These are phyloP conservation scores for Lactarius sanguifluus DNA, from an alignment of 768 basidiomycete genomes.

Conservation along the genomic window DNA sequence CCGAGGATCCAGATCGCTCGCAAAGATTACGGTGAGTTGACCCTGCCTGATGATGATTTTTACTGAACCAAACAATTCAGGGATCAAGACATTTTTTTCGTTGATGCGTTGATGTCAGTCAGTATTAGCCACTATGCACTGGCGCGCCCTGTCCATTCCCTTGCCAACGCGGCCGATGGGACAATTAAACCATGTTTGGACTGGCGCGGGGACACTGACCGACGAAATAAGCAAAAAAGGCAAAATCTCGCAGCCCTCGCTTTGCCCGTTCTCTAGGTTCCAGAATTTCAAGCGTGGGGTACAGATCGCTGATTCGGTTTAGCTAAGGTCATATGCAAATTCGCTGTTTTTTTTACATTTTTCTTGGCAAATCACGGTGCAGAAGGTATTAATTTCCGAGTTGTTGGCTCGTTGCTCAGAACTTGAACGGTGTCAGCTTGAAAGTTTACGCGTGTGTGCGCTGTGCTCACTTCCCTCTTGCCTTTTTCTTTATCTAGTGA, in stretches of 20 bases:
- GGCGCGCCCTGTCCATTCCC: slow-evolving; percentile 5
- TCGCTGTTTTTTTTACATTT: not conserved
- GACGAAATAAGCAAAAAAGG: not conserved
- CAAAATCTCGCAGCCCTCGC: not conserved
- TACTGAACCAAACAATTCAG: not conserved
- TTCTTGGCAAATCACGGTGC: not conserved
- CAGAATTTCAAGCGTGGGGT: not conserved
- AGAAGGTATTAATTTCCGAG: not conserved
- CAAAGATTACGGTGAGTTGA: not conserved
- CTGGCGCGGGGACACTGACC: not conserved
- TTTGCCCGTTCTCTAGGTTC: not conserved
- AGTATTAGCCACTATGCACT: not conserved
- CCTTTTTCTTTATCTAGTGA: not conserved
- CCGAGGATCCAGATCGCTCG: not conserved
- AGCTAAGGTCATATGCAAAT: not conserved
- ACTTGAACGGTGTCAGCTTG: not conserved
- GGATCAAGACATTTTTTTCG: not conserved
- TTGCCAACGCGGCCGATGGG: slow-evolving; percentile 20
- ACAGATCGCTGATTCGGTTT: not conserved
- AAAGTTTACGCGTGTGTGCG: not conserved
- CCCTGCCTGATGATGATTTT: not conserved
- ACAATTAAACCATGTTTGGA: slow-evolving; percentile 26
- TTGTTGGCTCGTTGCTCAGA: not conserved
- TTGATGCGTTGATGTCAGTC: not conserved
- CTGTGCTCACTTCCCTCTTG: not conserved